Evolutionary conservation across 2,329 filamentous ascomycete species (phyloP), one percentile per base, ranked within the genome.

Genomic region (Colletotrichum plurivorum): DNA sequence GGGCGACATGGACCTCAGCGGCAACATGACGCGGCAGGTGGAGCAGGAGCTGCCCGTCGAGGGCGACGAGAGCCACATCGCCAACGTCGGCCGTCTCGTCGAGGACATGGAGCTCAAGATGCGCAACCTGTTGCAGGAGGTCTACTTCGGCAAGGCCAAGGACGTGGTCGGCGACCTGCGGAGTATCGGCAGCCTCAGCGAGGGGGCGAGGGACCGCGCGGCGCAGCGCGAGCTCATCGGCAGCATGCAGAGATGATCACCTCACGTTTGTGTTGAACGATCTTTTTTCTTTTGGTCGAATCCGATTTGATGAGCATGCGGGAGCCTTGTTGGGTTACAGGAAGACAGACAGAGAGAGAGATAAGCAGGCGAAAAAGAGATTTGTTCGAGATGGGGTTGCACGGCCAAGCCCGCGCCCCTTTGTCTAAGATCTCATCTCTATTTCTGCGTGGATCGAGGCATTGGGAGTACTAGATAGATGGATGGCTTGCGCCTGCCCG

Each of bases 31-130:
- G 68, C 90, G 96, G 71, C 96, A 99, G 85, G 90, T 98, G 60
- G 95, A 99, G 85, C 90, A 93, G 77, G 95, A 98, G 81, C 86
- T 97, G 78, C 90, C 93, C 9, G 93, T 98, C 45, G 94, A 97
- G 74, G 92, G 92, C 76, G 95, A 98, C 81, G 92, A 93, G 74
- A 94, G 93, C 80, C 96, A 99, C 85, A 96, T 99, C 75, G 93
- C 93, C 75, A 99, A 99, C 82, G 94, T 98, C 70, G 96, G 96
- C 67, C 88, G 92, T 72, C 87, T 99, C 78, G 95, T 99, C 60
- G 96, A 99, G 86, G 96, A 99, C 81, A 98, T 99, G 96, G 96
- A 99, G 84, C 90, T 98, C 79, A 97, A 98, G 88, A 98, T 99
- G 96, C 90, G 96, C 73, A 99, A 99, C 82, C 82, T 98, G 81